Evolutionary conservation across 2,329 filamentous ascomycete genomes (phyloP), one percentile per base, ranked within the genome.

Genomic region (Furcasterigmium sp.): DNA sequence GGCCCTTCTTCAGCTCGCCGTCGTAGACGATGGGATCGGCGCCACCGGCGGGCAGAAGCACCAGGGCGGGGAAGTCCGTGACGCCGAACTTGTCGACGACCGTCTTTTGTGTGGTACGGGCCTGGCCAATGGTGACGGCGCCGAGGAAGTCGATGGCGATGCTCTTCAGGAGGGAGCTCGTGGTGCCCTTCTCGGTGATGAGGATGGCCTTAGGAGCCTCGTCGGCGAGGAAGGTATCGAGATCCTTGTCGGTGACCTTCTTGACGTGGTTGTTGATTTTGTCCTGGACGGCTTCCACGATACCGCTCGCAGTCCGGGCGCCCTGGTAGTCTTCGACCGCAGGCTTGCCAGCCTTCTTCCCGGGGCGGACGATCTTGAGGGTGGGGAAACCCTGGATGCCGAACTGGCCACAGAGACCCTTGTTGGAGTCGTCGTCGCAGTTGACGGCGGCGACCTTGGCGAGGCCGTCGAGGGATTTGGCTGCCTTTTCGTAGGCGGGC

Each of bases 301-400:
- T 97, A 43, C 70, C 87, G 58, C 89, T 90, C n/a, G 91, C 87
- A 4, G 76, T 85, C 47, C 93, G 81, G 11, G 80, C 72, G 13
- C 93, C 93, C 46, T 93, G 78, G 67, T 98, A 98, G 60, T 96
- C 91, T 62, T 96, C 90, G 8, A 97, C 81, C 4, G 80, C 75
- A 2, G 93, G 91, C 58, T 82, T 85, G 28, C 68, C 65, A 25
- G 77, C 68, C 65, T 91, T 94, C 69, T 88, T 89, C 51, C 85
- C 81, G 0, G 93, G 93, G 18, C 82, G 83, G 42, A 97, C 81
- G 38, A 95, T 91, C 75, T 98, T 98, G 51, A 98, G 74, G 1
- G 93, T 97, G 1, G 93, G 93, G 69, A 96, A 98, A 46, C 93
- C 93, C 68, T 95, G 76, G 6, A 98, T 80, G 43, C 90, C 91